These are phyloP conservation scores for Geotrichum ghanense DNA, from an alignment of 805 yeast species.

Conservation along the genomic window DNA sequence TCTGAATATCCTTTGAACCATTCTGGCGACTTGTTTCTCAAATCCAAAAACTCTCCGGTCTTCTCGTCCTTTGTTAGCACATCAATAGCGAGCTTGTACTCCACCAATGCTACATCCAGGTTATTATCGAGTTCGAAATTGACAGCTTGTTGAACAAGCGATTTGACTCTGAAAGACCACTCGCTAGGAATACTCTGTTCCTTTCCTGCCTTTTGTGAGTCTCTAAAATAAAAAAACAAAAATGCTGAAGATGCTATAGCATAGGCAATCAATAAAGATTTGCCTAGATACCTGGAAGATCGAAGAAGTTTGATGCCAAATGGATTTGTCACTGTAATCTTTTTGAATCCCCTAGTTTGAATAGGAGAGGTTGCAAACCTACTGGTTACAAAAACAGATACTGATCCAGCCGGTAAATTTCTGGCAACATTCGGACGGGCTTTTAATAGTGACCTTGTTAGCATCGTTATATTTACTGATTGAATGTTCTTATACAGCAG, in stretches of 20 bases:
- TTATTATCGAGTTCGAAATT: conserved; percentile 9
- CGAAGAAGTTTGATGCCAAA: conserved; percentile 5
- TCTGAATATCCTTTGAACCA: conserved; percentile 28
- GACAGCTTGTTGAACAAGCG: conserved; percentile 12
- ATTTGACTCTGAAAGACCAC: conserved; percentile 12
- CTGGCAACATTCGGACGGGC: no score
- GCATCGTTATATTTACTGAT: no score
- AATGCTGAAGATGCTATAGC: background rate
- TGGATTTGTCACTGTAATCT: conserved; percentile 5
- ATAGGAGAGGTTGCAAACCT: background rate
- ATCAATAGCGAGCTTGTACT: conserved; percentile 16
- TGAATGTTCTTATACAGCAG: no score
- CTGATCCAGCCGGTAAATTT: no score
- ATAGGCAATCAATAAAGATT: conserved; percentile 5
- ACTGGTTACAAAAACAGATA: no score
- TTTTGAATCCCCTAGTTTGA: conserved; percentile 4
- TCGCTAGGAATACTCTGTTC: conserved; percentile 15
- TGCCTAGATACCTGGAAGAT: conserved; percentile 3
- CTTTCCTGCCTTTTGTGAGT: conserved; percentile 5
- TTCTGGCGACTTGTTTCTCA: conserved; percentile 14
- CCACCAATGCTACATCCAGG: conserved; percentile 10
- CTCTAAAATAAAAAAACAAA: conserved; percentile 8
- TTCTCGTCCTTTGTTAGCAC: conserved; percentile 12
- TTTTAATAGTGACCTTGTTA: no score
- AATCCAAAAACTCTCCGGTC: conserved; percentile 11